Conservation (phyloP, 2,329 filamentous ascomycete species). For the Pseudogymnoascus sp. region DNA sequence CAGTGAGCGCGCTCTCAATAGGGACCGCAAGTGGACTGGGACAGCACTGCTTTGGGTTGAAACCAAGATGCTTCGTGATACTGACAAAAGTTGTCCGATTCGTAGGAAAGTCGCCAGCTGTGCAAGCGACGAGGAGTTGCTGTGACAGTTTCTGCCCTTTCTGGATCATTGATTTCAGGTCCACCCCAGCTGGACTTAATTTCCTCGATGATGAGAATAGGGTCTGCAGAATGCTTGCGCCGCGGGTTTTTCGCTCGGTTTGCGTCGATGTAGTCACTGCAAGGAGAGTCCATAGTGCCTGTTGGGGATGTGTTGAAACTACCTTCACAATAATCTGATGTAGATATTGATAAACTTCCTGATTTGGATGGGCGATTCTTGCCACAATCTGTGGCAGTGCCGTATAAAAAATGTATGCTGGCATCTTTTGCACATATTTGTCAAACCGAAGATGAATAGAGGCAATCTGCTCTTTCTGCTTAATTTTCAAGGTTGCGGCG, state of each 20-base stretch:
- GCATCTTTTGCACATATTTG: constrained; percentile 67
- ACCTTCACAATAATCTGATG: constrained; percentile 77
- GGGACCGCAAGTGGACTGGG: constrained; percentile 84
- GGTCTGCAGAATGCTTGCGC: constrained; percentile 43
- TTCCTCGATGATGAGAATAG: constrained; percentile 39
- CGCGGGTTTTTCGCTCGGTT: constrained; percentile 53
- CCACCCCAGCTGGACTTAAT: constrained; percentile 43
- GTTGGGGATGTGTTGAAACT: constrained; percentile 78
- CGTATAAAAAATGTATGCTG: constrained; percentile 72
- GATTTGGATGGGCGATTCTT: constrained; percentile 83
- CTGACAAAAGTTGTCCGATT: constrained; percentile 63
- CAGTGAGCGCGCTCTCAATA: constrained; percentile 74
- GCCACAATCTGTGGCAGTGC: constrained; percentile 88
- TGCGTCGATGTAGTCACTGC: constrained; percentile 78
- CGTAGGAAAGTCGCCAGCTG: constrained; percentile 63
- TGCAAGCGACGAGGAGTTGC: constrained; percentile 72
- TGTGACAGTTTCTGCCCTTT: constrained; percentile 78
- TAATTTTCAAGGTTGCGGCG: constrained; percentile 44
- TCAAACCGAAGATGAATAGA: constrained; percentile 66
- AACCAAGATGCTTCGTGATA: constrained; percentile 67
- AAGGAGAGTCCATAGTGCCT: constrained; percentile 85
- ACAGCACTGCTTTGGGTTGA: constrained; percentile 71
- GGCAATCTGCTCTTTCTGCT: constrained; percentile 58
- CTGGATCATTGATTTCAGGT: constrained; percentile 63
- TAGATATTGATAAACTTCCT: constrained; percentile 67